Conservation (phyloP, 768 basidiomycete species). For the Russula vinacea region DNA sequence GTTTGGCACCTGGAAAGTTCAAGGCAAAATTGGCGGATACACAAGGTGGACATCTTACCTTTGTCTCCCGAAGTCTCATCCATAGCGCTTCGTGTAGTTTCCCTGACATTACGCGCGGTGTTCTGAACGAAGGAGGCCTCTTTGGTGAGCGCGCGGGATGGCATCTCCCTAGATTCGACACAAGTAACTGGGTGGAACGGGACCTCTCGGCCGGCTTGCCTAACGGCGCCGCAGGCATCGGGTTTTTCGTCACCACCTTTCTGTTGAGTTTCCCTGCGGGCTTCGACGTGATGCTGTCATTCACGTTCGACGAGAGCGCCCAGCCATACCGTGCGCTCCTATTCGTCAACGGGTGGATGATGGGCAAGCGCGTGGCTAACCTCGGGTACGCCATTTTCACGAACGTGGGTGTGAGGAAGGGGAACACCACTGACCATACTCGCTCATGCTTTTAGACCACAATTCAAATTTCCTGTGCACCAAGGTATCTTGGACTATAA, state of each 20-base stretch:
- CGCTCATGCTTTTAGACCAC: conserved; percentile 49
- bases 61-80: not conserved
- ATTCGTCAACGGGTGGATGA: conserved; percentile 89
- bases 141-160: conserved; percentile 47
- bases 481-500: conserved; percentile 73
- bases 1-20: conserved; percentile 44
- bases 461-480: conserved; percentile 78
- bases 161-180: conserved; percentile 58
- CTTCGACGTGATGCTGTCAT: conserved; percentile 68
- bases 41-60: conserved; percentile 33
- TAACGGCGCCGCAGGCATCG: conserved; percentile 58
- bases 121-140: conserved; percentile 48
- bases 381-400: conserved; percentile 31
- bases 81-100: conserved; percentile 45
- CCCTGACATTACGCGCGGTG: conserved; percentile 57
- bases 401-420: conserved; percentile 2
- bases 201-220: conserved; percentile 60
- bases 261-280: conserved; percentile 54
- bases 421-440: not conserved
- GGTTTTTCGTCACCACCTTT: conserved; percentile 79
- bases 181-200: conserved; percentile 55
- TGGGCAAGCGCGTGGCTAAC: conserved; percentile 57
- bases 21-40: conserved; percentile 48
- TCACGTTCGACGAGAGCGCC: conserved; percentile 60
- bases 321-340: conserved; percentile 70